phyloP scores from a whole-genome alignment of 176 grass and related monocot species.

The Microstegium vimineum region DNA sequence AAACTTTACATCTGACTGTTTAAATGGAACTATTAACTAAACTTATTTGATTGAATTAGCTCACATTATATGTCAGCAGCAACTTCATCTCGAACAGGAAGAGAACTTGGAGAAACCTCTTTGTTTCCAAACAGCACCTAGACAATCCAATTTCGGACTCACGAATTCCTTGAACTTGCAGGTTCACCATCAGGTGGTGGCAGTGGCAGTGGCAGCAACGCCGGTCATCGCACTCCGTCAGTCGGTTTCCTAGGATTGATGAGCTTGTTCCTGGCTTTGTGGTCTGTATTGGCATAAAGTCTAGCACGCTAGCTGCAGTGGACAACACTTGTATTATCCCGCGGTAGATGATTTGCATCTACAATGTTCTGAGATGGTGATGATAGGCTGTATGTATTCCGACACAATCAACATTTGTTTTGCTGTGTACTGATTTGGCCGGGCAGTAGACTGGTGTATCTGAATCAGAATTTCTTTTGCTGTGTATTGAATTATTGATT shows the following conservation, averaged over 20 bases:
- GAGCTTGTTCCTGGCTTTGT: constrained; percentile 33
- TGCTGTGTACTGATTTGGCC: constrained; percentile 22
- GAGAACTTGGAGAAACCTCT: background rate
- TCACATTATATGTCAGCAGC: background rate
- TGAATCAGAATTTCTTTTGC: background rate
- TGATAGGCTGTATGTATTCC: too few species aligned
- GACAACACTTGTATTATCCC: background rate
- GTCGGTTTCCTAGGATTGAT: constrained; percentile 20
- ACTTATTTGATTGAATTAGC: background rate
- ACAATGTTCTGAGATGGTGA: too few species aligned
- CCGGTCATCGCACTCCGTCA: background rate
- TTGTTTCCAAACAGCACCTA: background rate
- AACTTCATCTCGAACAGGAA: background rate
- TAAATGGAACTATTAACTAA: background rate
- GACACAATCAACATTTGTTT: constrained; percentile 25
- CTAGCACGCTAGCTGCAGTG: background rate
- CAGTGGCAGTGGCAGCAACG: background rate
- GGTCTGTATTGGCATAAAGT: constrained; percentile 32
- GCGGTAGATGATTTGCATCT: constrained; percentile 12
- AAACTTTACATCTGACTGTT: background rate
- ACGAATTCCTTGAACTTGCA: constrained; percentile 3
- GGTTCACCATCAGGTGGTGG: constrained; percentile 25
- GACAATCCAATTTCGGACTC: background rate
- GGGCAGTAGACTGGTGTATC: background rate
- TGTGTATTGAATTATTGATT: too few species aligned